These are phyloP conservation scores for Solanum pennellii DNA, from an alignment of 257 asterid species.

Conservation along the genomic window DNA sequence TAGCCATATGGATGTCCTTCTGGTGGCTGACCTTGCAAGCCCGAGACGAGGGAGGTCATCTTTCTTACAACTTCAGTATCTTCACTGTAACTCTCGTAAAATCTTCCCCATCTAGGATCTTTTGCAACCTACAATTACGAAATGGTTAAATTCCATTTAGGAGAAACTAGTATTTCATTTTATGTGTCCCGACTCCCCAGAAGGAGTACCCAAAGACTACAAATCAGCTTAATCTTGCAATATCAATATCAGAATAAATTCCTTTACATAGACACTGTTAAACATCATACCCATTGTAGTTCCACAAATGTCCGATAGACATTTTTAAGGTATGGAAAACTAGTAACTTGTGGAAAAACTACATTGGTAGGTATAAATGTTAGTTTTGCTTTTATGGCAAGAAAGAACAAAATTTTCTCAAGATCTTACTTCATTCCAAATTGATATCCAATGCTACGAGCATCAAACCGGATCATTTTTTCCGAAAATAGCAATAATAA, in stretches of 20 bases:
- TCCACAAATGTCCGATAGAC: neutral
- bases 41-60: conserved; percentile 66
- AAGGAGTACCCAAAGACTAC: neutral
- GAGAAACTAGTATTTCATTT: neutral
- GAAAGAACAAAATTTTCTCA: neutral
- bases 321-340: neutral
- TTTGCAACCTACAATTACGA: conserved; percentile 38
- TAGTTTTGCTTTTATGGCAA: neutral
- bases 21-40: conserved; percentile 95
- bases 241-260: neutral
- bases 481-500: neutral
- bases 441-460: neutral
- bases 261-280: neutral
- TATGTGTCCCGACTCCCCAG: neutral
- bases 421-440: neutral
- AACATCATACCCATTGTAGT: neutral
- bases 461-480: neutral
- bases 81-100: conserved; percentile 87
- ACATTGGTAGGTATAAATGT: neutral
- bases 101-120: conserved; percentile 99
- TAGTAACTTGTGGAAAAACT: neutral
- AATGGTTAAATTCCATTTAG: neutral
- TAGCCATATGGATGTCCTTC: conserved; percentile 78
- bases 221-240: neutral
- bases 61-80: conserved; percentile 68